phyloP scores from a whole-genome alignment of 2,329 filamentous ascomycete genomes.

The Colletotrichum karsti region DNA sequence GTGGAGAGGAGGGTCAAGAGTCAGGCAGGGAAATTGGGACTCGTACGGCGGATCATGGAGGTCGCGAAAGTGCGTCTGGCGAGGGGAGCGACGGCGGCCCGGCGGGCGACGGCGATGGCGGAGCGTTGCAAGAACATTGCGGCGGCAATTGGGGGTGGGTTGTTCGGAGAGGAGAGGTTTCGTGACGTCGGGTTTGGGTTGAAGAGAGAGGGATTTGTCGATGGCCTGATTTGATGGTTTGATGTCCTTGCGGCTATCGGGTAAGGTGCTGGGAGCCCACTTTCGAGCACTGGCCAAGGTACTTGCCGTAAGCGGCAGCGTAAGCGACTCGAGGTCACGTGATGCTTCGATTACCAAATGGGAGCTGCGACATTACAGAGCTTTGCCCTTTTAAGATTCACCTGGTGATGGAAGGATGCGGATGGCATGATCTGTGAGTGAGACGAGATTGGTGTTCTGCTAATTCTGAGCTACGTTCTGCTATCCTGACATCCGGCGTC shows the following conservation, averaged over 20 bases:
- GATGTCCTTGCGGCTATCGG: constrained; percentile 33
- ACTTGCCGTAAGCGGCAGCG: constrained; percentile 31
- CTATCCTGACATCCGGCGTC: background rate
- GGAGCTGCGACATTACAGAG: constrained; percentile 18
- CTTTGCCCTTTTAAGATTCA: background rate
- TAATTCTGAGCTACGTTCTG: background rate
- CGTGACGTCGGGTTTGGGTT: constrained; percentile 30
- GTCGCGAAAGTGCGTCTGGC: constrained; percentile 68
- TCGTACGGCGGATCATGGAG: constrained; percentile 68
- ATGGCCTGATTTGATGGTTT: constrained; percentile 54
- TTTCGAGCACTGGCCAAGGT: constrained; percentile 29
- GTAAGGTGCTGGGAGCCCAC: constrained; percentile 26
- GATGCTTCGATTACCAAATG: constrained; percentile 11
- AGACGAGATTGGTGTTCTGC: background rate
- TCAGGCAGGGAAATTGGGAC: constrained; percentile 24
- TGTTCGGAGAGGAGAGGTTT: constrained; percentile 27
- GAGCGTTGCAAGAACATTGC: constrained; percentile 73
- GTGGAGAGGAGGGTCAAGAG: constrained; percentile 21
- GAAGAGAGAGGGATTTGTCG: constrained; percentile 55
- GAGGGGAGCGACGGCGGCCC: constrained; percentile 61
- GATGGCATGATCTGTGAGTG: background rate
- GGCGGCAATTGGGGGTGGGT: constrained; percentile 37
- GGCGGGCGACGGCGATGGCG: constrained; percentile 67
- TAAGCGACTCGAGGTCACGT: constrained; percentile 28
- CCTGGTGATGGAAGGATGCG: background rate